Base-by-base conservation (phyloP, 208 protist species). In the Angomonas deanei region DNA sequence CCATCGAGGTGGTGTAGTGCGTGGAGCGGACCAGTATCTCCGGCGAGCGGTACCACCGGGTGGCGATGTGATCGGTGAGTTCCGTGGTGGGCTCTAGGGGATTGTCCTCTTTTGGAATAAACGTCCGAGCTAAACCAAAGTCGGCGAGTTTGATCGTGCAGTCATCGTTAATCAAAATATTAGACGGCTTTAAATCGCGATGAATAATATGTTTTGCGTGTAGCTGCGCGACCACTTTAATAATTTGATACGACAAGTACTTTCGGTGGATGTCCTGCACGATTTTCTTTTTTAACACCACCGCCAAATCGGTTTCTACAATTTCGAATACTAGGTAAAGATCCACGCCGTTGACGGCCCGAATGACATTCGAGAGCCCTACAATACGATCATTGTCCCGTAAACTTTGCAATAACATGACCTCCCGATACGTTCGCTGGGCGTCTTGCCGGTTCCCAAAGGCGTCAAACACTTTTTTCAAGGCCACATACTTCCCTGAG, bases 401-500 rank as follows among this genome's bases (percentile, higher is more conserved):
- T 30, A 86, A 61, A 47, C 94, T 87, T 34, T 88, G 85, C 15
- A 99, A 60, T 58, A 98, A 94, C 92, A 98, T 97, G 21, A 99
- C 97, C 64, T 99, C 97, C 57, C 97, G 89, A 68, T 98, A 98
- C 0, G 97, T 98, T 33, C 97, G 86, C 75, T 97, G 84, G 1
- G 90, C 90, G 48, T 96, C 92, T 26, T 94, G 91, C 52, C 89
- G 68, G 59, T 97, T 96, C 8, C 80, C 93, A 68, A 98, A 98
- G n/a, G 96, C 96, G 57, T 98, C 96, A 68, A 98, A 98, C 24
- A 98, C 96, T 74, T 99, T 99, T 71, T 99, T 99, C 10, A 99
- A 65, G 19, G 97, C 97, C 1, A 99, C 90, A 17, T 66, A 73
- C 38, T 80, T 70, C 0, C 77, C 71, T 0, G 94, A 97, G 38